Evolutionary conservation across 2,329 filamentous ascomycete species (phyloP), one percentile per base, ranked within the genome.

Genomic region (Arthrobotrys iridis): DNA sequence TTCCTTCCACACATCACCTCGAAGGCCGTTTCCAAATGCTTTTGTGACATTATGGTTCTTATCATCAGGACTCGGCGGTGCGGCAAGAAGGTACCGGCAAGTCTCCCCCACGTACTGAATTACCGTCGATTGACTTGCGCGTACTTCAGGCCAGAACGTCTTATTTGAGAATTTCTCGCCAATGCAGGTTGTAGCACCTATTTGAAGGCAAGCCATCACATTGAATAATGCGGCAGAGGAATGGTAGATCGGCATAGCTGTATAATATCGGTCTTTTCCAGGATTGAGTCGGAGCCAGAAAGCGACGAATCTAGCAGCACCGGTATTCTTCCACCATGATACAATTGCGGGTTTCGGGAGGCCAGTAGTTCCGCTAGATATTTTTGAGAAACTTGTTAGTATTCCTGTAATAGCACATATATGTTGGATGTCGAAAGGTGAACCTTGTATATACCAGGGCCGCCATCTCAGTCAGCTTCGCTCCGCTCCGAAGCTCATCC

Each of bases 71-170:
- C 87, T 84, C 1, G 90, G 83, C 2, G 86, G 87, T 0, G 88
- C 88, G 0, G 90, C 86, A 8, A 96, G 85, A 2, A 96, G 86
- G 81, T 96, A 96, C 4, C 93, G 89, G 77, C 92, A 90, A 0
- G 92, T 94, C 82, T 96, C 93, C 60, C 93, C 93, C 11, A 96
- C 93, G 80, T 96, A 96, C 81, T 96, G 92, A 76, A 96, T 90
- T 2, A 89, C 85, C 0, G 91, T 95, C 18, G 92, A 90, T 6
- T 89, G 84, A 55, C 87, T 87, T 46, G 86, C 86, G n/a, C 90
- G 87, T 13, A 90, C 90, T 64, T 94, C 91, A 13, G 87, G 84
- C 90, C 92, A 95, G 82, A 94, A 95, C 0, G 85, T 88, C 76
- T 86, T 87, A 1, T 90, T 91, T 1, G 91, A 93, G 83, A 96